Evolutionary conservation across 306 rosid species (phyloP).

Genomic region (Rosa chinensis): DNA sequence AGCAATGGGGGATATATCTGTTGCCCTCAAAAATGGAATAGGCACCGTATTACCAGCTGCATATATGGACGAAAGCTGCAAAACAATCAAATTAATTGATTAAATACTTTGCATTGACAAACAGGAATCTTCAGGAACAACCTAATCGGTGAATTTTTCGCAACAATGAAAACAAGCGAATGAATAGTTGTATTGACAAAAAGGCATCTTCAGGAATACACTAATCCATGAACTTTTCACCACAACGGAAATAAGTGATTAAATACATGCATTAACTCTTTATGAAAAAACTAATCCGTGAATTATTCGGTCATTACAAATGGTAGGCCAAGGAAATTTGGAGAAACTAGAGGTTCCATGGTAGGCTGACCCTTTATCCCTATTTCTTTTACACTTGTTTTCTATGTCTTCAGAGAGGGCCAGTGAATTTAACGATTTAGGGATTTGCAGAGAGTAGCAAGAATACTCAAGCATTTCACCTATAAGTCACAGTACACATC

Average conservation of each 20-base stretch:
- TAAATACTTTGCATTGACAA: slow-evolving; percentile 10
- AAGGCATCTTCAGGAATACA: background rate
- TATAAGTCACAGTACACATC: background rate
- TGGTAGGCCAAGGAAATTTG: background rate
- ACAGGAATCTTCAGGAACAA: background rate
- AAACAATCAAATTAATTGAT: slow-evolving; percentile 6
- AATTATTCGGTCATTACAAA: background rate
- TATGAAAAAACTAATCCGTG: background rate
- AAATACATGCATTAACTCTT: too few species aligned
- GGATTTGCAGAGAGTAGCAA: background rate
- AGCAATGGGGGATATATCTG: slow-evolving; percentile 97
- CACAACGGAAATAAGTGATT: background rate
- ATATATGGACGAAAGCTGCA: slow-evolving; percentile 98
- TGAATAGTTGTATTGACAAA: background rate
- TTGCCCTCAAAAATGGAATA: slow-evolving; percentile 94
- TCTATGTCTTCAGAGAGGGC: background rate
- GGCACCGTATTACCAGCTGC: slow-evolving; percentile 99
- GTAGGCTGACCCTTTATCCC: background rate
- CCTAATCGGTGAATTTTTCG: background rate
- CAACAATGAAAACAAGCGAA: background rate
- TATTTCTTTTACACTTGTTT: background rate
- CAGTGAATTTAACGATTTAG: background rate
- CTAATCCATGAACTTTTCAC: background rate
- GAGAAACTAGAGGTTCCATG: background rate
- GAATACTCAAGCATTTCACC: background rate